Base-by-base conservation (phyloP, 257 asterid genomes). In the Buddleja alternifolia region DNA sequence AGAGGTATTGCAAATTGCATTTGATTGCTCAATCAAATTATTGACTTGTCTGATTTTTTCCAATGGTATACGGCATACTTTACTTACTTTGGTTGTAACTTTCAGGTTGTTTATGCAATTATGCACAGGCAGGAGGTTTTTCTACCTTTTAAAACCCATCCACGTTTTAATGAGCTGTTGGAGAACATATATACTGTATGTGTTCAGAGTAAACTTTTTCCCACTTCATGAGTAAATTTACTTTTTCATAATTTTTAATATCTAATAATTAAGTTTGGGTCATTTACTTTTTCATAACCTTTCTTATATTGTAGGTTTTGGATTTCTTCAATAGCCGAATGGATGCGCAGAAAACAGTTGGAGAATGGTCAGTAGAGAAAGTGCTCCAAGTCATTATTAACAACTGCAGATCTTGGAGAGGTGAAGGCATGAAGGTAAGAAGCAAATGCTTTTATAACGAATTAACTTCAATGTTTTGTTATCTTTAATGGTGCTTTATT, bases 121-220 rank as follows among this genome's bases (percentile, higher is more conserved):
- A 90, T 93, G 97, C 98, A 90, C 73, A 75, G 96, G 83, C 97
- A 90, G 84, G 97, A 90, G 80, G 85, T 93, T 61, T 89, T 93
- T 80, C 90, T 84, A 72, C 94, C 99, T 44, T 94, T 89, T 84
- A 94, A 86, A 78, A 87, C 81, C 65, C 98, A 94, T 80, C 99
- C 97, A 61, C 95, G 94, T 32, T 93, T 93, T 73, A 83, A 75
- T 69, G 98, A 88, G 85, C 82, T 90, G 83, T 81, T 93, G 78
- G 97, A 93, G 73, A 93, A 90, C 84, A 86, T 90, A 66, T 88
- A 85, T 67, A 86, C 88, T 15, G 93, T 91, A 86, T 21, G 88
- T 73, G 40, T 69, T 62, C 40, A 15, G 34, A 54, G 15, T 16
- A 62, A 23, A 72, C 50, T 64, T 8, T 51, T 72, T 55, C 56